phyloP scores from a whole-genome alignment of 306 rosid species.

The Adenanthera pavonina region DNA sequence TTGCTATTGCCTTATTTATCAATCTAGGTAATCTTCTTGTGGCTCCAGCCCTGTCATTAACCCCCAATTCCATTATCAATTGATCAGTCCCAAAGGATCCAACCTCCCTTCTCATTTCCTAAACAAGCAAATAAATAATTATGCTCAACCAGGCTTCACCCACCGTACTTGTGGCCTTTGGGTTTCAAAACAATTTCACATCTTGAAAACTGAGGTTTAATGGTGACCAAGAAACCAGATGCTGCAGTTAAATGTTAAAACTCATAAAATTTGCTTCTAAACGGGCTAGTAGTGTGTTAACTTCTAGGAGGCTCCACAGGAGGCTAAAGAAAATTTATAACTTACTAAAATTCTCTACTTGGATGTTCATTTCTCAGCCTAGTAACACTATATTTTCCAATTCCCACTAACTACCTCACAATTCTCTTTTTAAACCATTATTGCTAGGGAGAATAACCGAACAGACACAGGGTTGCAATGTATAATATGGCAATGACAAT shows the following conservation, averaged over 20 bases:
- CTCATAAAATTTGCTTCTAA: conserved; percentile 23
- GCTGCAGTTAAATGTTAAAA: conserved; percentile 11
- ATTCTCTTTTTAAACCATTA: neutral
- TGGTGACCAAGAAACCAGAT: neutral
- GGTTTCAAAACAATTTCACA: neutral
- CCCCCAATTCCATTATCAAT: conserved; percentile 20
- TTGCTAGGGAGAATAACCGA: neutral
- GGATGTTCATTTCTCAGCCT: neutral
- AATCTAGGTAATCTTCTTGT: conserved; percentile 72
- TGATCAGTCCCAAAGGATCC: neutral
- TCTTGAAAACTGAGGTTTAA: neutral
- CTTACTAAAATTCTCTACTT: neutral
- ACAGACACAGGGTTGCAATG: neutral
- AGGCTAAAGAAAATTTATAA: neutral
- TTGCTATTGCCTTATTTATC: conserved; percentile 62
- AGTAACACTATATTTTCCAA: neutral
- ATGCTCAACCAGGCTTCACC: neutral
- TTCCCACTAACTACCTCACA: neutral
- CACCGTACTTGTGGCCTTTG: neutral
- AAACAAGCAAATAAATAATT: neutral
- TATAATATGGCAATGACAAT: neutral
- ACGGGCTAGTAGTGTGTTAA: neutral
- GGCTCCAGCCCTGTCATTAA: conserved; percentile 66
- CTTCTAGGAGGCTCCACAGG: neutral
- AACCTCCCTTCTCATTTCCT: neutral